A percentile compares a stretch with the other conserved stretches of the same genome.
These are phyloP conservation scores for Claviceps lovelessii DNA, from an alignment of 2,329 filamentous ascomycete genomes.

Conservation along the genomic window DNA sequence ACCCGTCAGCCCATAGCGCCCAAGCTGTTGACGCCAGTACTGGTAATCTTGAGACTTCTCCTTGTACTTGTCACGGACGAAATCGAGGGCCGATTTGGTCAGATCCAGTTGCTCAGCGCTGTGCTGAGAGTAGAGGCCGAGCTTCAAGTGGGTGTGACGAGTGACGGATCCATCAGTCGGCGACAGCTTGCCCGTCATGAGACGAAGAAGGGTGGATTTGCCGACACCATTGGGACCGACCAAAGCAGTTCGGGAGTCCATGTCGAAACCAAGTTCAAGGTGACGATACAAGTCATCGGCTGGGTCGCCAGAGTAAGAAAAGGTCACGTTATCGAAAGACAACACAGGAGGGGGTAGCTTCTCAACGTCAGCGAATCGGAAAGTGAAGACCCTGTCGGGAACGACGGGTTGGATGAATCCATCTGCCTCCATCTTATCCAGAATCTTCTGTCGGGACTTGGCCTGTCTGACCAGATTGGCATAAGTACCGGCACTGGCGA, in stretches of 20 bases:
- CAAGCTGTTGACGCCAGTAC: slow-evolving; percentile 97
- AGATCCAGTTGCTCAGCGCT: slow-evolving; percentile 96
- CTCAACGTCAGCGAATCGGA: slow-evolving; percentile 96
- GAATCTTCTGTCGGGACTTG: slow-evolving; percentile 98
- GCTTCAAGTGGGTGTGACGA: slow-evolving; percentile 94
- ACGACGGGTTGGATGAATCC: slow-evolving; percentile 90
- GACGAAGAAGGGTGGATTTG: slow-evolving; percentile 87
- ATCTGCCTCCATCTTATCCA: slow-evolving; percentile 99
- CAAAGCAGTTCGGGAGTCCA: slow-evolving; percentile 94
- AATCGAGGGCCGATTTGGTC: slow-evolving; percentile 94
- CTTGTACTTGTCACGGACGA: slow-evolving; percentile 88
- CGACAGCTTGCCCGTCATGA: slow-evolving; percentile 92
- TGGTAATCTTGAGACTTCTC: slow-evolving; percentile 92
- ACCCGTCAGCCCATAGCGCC: slow-evolving; percentile 82
- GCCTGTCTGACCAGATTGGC: slow-evolving; percentile 98
- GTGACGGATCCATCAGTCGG: slow-evolving; percentile 70
- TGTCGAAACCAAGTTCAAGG: slow-evolving; percentile 96
- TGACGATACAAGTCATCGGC: slow-evolving; percentile 93
- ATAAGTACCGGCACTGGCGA: slow-evolving; percentile 97
- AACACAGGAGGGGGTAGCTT: slow-evolving; percentile 97
- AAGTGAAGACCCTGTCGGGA: slow-evolving; percentile 80
- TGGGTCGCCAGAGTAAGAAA: slow-evolving; percentile 84
- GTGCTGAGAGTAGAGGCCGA: slow-evolving; percentile 96
- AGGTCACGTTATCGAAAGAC: slow-evolving; percentile 92
- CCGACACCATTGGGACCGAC: slow-evolving; percentile 98